These are phyloP conservation scores for Copromyces sp. DNA, from an alignment of 495 filamentous ascomycete species.

Conservation along the genomic window DNA sequence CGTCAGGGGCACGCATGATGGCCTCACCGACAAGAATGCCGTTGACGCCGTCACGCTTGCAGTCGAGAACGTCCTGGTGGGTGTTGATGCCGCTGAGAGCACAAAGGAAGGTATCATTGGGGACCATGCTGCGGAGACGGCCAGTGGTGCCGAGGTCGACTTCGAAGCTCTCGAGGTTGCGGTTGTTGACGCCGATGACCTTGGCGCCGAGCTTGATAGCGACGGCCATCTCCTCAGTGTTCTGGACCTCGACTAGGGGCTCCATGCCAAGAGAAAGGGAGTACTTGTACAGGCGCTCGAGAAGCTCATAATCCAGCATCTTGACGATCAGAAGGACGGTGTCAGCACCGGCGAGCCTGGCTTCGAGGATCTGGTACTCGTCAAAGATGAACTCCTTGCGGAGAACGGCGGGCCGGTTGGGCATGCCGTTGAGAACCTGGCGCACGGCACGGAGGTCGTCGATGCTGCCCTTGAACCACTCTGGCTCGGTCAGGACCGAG, in stretches of 20 bases:
- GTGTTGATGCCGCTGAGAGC: conserved; percentile 91
- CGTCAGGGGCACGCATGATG: conserved; percentile 83
- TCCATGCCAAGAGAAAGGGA: conserved; percentile 92
- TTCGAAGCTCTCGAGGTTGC: conserved; percentile 90
- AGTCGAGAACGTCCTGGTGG: conserved; percentile 81
- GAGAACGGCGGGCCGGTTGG: conserved; percentile 81
- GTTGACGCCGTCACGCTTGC: conserved; percentile 79
- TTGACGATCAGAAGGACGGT: conserved; percentile 96
- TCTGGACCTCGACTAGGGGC: conserved; percentile 94
- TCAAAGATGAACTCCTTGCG: conserved; percentile 98
- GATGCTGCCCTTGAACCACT: conserved; percentile 97
- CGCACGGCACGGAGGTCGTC: conserved; percentile 87
- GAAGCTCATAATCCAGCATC: conserved; percentile 74
- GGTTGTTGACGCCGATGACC: conserved; percentile 96
- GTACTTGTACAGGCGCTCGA: conserved; percentile 75
- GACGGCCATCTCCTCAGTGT: conserved; percentile 78
- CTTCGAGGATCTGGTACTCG: conserved; percentile 96
- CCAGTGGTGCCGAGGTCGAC: conserved; percentile 93
- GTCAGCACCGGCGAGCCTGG: conserved; percentile 85
- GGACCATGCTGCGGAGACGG: conserved; percentile 75
- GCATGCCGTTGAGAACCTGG: conserved; percentile 77
- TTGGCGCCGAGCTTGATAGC: conserved; percentile 82
- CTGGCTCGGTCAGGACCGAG: conserved; percentile 92
- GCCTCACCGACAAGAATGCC: conserved; percentile 93
- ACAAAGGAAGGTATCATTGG: conserved; percentile 79